Base-by-base conservation (phyloP, 805 yeast species). In the Debaryomyces maramus region DNA sequence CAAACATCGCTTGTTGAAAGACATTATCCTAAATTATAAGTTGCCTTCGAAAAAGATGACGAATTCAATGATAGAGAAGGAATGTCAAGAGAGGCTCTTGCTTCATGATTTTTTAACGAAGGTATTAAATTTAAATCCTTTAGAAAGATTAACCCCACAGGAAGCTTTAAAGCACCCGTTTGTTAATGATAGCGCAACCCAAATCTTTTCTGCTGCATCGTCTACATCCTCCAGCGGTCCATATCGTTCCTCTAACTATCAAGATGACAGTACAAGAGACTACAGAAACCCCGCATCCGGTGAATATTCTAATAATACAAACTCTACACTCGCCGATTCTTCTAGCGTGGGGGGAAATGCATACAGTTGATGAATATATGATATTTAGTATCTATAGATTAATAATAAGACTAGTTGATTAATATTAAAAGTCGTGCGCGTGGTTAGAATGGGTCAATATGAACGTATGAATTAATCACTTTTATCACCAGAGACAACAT, bases 141-240 rank as follows among this genome's bases (percentile, higher is more conserved):
- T 93, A 51, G 96, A 89, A 60, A 78, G 99, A 52, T 85, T 97
- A 85, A 88, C 97, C 0, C 99, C 99, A 9, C 96, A 88, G 50
- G 97, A 93, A 60, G 99, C 98, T 0, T 70, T 83, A 11, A 70
- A 78, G 60, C 99, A 93, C 65, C 97, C 98, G 0, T 93, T 93
- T 60, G 80, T 93, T 14, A 85, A 46, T 34, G 70, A 64, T 36
- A 47, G 51, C 14, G n/a, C 33, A 10, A 7, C 17, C 15, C 20
- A 14, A 18, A 1, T n/a, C 17, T 13, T 18, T 11, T 19, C 27
- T n/a, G 9, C 20, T 14, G n/a, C 21, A 19, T 24, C 16, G 9
- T 7, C 15, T 9, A 8, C 14, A 17, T 14, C 26, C 3, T 19
- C 19, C 16, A 18, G 33, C 9, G 28, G 13, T 7, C n/a, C n/a